phyloP scores from a whole-genome alignment of 495 filamentous ascomycete genomes.

The Friedmanniomyces simplex region DNA sequence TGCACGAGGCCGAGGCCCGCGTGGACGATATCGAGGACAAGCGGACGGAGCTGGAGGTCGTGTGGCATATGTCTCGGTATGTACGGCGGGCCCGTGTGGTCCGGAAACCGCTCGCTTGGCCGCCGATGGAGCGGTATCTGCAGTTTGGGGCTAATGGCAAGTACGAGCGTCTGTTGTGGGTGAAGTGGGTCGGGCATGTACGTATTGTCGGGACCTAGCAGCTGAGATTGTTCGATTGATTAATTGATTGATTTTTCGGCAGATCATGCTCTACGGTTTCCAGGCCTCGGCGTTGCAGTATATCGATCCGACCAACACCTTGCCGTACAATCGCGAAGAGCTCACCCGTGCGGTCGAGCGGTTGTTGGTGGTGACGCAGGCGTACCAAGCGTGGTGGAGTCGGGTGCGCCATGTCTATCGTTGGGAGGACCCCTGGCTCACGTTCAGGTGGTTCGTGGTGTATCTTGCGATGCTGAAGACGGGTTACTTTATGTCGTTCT shows the following conservation, averaged over 20 bases:
- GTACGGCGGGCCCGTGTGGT: conserved; percentile 18
- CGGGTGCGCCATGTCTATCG: conserved; percentile 21
- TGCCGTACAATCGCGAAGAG: conserved; percentile 20
- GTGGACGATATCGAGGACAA: conserved; percentile 16
- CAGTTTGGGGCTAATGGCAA: conserved; percentile 15
- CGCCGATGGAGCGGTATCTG: conserved; percentile 5
- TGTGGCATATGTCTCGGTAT: conserved; percentile 19
- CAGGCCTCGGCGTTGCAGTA: conserved; percentile 20
- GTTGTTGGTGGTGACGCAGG: conserved; percentile 21
- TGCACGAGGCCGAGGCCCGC: background rate
- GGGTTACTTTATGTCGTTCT: conserved; percentile 22
- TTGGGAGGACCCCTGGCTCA: conserved; percentile 25
- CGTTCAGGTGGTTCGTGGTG: conserved; percentile 19
- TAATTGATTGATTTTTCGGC: background rate
- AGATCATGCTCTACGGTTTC: conserved; percentile 20
- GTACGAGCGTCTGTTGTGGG: conserved; percentile 13
- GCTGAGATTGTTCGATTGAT: background rate
- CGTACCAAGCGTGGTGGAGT: conserved; percentile 25
- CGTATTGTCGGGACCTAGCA: background rate
- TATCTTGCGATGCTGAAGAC: conserved; percentile 19
- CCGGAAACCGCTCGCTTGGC: conserved; percentile 6
- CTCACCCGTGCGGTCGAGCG: conserved; percentile 19
- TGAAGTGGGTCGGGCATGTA: conserved; percentile 22
- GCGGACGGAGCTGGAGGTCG: conserved; percentile 13
- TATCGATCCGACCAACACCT: conserved; percentile 19